Evolutionary conservation across 1,139 yeast species (phyloP).

Genomic region (Candida tropicalis): DNA sequence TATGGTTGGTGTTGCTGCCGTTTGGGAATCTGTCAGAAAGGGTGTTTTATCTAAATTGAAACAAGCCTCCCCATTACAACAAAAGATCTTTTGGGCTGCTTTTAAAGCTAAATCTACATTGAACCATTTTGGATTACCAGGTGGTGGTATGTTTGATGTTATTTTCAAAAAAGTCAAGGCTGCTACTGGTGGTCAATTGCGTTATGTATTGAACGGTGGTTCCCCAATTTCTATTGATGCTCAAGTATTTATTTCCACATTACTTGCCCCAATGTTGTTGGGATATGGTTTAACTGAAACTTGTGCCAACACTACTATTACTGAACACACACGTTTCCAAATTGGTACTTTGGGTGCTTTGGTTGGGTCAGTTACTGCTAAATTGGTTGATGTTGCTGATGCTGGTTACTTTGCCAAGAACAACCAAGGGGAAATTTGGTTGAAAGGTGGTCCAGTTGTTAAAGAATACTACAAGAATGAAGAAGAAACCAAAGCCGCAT

Average conservation of each 20-base stretch:
- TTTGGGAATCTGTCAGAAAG: slow-evolving; percentile 95
- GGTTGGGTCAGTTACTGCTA: slow-evolving; percentile 81
- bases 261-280: slow-evolving; percentile 85
- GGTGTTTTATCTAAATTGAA: slow-evolving; percentile 81
- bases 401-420: slow-evolving; percentile 91
- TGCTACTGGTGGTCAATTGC: slow-evolving; percentile 92
- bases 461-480: slow-evolving; percentile 82
- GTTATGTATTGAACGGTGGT: slow-evolving; percentile 85
- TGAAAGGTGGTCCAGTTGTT: slow-evolving; percentile 74
- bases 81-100: slow-evolving; percentile 89
- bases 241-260: slow-evolving; percentile 76
- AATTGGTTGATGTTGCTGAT: slow-evolving; percentile 88
- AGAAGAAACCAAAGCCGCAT: slow-evolving; percentile 76
- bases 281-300: slow-evolving; percentile 99
- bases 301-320: slow-evolving; percentile 80
- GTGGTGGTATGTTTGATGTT: slow-evolving; percentile 60
- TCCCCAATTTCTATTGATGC: slow-evolving; percentile 87
- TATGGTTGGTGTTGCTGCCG: slow-evolving; percentile 99
- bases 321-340: slow-evolving; percentile 66
- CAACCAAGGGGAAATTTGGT: slow-evolving; percentile 89
- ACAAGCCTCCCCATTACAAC: slow-evolving; percentile 66
- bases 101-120: slow-evolving; percentile 69
- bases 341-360: slow-evolving; percentile 81
- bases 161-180: slow-evolving; percentile 87
- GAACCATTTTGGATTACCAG: slow-evolving; percentile 69